Base-by-base conservation (phyloP, 1,284 basidiomycete genomes). In the Earliella scabrosa region DNA sequence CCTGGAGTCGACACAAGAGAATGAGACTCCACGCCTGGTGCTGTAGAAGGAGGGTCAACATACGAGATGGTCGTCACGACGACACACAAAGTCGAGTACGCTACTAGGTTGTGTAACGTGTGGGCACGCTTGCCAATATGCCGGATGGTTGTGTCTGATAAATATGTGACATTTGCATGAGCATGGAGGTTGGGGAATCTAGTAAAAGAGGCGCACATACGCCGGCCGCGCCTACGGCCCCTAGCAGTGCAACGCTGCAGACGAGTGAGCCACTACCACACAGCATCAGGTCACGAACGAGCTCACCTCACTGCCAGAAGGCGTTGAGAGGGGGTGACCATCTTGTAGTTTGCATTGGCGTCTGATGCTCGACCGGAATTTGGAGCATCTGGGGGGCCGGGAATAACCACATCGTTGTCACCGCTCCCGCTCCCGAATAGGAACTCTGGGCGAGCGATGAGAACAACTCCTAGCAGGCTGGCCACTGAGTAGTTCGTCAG, bases 101-200 rank as follows among this genome's bases (percentile, higher is more conserved):
- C 87, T 2, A 80, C 77, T 59, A 92, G 78, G n/a, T 82, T 80
- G 67, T 94, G 91, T 52, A 93, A 72, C 0, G 90, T 78, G 63
- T 90, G 87, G 4, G 90, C 90, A 0, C 86, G 80, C 58, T 81
- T 86, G 2, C 91, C 91, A 27, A 93, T 88, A 7, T 83, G 83
- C 4, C 89, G 81, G 34, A 93, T 82, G 0, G 82, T 75, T 1
- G 82, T 84, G 66, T 87, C 89, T 90, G 29, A 23, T 16, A 20
- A 20, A 47, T 18, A 16, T 4, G 7, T 35, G 9, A 29, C 2
- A 26, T 16, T 24, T 11, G 4, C 2, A 18, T 29, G 31, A 13
- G 20, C 18, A 45, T 24, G 11, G 11, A 14, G 20, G 13, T 7
- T 31, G 29, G 6, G 29, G 7, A 31, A 6, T 7, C 29, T 6